Evolutionary conservation across 1,139 yeast genomes (phyloP).

Genomic region (Pneumocystis oryctolagi): DNA sequence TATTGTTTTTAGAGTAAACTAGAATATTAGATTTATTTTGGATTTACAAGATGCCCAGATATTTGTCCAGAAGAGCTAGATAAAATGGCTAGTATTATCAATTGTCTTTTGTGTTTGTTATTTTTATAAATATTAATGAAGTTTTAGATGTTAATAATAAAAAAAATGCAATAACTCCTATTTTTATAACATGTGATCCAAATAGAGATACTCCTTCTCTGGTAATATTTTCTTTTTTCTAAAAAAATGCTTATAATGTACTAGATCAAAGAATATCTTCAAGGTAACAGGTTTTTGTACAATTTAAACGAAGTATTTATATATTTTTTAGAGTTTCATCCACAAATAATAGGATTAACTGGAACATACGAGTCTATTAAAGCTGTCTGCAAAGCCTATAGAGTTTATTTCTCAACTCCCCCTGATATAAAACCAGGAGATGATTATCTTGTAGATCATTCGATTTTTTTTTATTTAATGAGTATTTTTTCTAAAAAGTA

Average conservation of each 20-base stretch:
- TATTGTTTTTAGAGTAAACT: background rate
- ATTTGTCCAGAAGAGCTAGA: slow-evolving; percentile 96
- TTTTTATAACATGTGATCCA: slow-evolving; percentile 93
- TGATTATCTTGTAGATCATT: slow-evolving; percentile 90
- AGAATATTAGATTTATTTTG: slow-evolving; percentile 47
- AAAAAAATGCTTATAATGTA: slow-evolving; percentile 11
- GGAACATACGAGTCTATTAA: slow-evolving; percentile 79
- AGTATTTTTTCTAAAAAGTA: slow-evolving; percentile 4
- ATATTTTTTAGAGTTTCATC: slow-evolving; percentile 55
- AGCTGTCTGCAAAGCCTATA: slow-evolving; percentile 65
- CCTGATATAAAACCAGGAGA: slow-evolving; percentile 87
- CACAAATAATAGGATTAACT: slow-evolving; percentile 74
- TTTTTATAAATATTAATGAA: background rate
- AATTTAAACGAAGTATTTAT: slow-evolving; percentile 42
- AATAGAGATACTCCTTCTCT: slow-evolving; percentile 82
- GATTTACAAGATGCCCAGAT: slow-evolving; percentile 95
- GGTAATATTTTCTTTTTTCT: slow-evolving; percentile 5
- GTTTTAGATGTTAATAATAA: background rate
- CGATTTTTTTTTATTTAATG: slow-evolving; percentile 89
- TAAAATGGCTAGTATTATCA: slow-evolving; percentile 66
- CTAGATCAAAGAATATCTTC: background rate
- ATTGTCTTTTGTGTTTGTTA: slow-evolving; percentile 23
- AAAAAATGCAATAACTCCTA: slow-evolving; percentile 29
- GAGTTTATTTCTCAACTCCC: slow-evolving; percentile 94
- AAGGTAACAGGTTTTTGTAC: slow-evolving; percentile 19